phyloP scores from a whole-genome alignment of 2,329 filamentous ascomycete genomes.

The Nectriaceae sp. region DNA sequence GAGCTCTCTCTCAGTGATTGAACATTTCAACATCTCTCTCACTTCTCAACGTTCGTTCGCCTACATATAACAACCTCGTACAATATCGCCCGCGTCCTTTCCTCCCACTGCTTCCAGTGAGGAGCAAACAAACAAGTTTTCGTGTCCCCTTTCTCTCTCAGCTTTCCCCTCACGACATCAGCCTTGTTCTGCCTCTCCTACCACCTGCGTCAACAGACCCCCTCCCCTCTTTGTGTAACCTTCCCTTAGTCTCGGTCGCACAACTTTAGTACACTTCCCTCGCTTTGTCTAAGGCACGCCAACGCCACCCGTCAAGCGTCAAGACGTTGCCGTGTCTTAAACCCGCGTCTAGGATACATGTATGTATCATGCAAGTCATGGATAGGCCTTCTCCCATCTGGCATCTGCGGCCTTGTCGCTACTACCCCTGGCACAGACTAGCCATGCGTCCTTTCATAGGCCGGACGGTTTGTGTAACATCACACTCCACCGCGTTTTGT shows the following conservation, averaged over 20 bases:
- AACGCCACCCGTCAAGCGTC: slow-evolving; percentile 21
- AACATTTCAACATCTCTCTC: background rate
- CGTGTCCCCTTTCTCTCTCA: background rate
- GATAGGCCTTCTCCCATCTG: background rate
- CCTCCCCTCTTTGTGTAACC: background rate
- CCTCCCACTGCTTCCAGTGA: background rate
- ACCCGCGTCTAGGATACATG: slow-evolving; percentile 9
- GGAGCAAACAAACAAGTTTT: background rate
- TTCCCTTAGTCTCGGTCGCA: slow-evolving; percentile 24
- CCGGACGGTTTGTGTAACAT: background rate
- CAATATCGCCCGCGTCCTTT: background rate
- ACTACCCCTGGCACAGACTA: background rate
- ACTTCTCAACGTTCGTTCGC: background rate
- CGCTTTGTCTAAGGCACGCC: slow-evolving; percentile 15
- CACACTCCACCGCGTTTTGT: background rate
- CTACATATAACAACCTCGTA: background rate
- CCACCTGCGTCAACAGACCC: too few species aligned
- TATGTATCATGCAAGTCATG: slow-evolving; percentile 1
- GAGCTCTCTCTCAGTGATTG: background rate
- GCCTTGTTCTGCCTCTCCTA: too few species aligned
- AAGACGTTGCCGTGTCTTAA: slow-evolving; percentile 23
- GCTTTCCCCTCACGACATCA: slow-evolving; percentile 4
- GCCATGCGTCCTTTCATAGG: background rate
- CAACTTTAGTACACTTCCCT: slow-evolving; percentile 21
- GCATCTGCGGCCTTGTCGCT: background rate